Percentiles rank a stretch among this genome's conserved stretches.
Evolutionary conservation across 2,329 filamentous ascomycete genomes (phyloP).

Genomic region (Sporothrix humicola): DNA sequence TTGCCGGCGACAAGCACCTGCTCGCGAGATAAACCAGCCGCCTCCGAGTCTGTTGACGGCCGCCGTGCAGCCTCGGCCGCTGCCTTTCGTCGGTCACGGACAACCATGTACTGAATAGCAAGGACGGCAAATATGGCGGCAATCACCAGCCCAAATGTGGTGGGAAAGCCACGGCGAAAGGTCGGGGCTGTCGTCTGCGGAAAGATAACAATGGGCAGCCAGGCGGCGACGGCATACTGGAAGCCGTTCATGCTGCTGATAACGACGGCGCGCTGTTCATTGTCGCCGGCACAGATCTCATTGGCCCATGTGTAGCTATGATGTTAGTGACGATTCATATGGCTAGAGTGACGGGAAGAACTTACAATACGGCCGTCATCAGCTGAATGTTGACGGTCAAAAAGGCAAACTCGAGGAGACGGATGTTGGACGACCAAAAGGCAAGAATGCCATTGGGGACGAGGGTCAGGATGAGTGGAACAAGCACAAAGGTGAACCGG

Average conservation of each 20-base stretch:
- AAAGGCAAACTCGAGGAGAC: slow-evolving; percentile 43
- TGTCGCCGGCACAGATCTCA: slow-evolving; percentile 38
- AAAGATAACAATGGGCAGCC: slow-evolving; percentile 40
- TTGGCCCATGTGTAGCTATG: slow-evolving; percentile 38
- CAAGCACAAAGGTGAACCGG: slow-evolving; percentile 37
- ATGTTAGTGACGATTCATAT: background rate
- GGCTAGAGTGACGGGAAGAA: background rate
- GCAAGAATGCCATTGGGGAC: slow-evolving; percentile 46
- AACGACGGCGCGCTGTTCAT: slow-evolving; percentile 41
- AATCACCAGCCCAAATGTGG: slow-evolving; percentile 20
- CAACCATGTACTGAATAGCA: slow-evolving; percentile 25
- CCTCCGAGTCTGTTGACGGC: slow-evolving; percentile 14
- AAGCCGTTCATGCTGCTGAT: slow-evolving; percentile 40
- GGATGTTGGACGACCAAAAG: slow-evolving; percentile 40
- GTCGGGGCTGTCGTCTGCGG: slow-evolving; percentile 32
- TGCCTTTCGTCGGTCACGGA: background rate
- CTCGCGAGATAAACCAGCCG: background rate
- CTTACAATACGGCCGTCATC: slow-evolving; percentile 47
- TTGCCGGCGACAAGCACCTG: slow-evolving; percentile 13
- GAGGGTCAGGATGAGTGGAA: slow-evolving; percentile 41
- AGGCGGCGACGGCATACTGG: slow-evolving; percentile 40
- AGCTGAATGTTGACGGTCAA: slow-evolving; percentile 43
- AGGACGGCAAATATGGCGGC: slow-evolving; percentile 26
- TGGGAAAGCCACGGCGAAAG: slow-evolving; percentile 28
- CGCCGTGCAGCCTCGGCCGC: background rate